Base-by-base conservation (phyloP, 106 monocot genomes). In the Platanthera guangdongensis region DNA sequence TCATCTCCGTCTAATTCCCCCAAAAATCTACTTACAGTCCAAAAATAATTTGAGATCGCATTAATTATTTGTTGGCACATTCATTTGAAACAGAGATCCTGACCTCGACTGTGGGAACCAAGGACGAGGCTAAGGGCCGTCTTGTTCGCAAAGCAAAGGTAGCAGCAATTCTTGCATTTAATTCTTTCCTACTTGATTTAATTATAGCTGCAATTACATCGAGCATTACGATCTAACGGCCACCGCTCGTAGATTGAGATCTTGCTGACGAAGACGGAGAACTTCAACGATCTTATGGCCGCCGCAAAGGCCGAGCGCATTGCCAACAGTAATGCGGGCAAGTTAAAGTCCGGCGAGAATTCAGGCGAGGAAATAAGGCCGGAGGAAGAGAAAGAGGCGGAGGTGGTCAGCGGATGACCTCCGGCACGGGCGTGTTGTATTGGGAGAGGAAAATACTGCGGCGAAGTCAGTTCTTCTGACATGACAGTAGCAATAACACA, bases 111-210 rank as follows among this genome's bases (percentile, higher is more conserved):
- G 76, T 87, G 2, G 87, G 81, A 51, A 84, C 76, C 72, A 84
- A 81, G 55, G 84, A 87, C 59, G 83, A 84, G 15, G 54, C 81
- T 8, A 87, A 87, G 76, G 86, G 86, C 47, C 81, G 81, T 45
- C 76, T 87, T 12, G 68, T 87, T 16, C 81, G 84, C 47, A 87
- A 87, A 79, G 87, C 87, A 28, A 87, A 84, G 84, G 87, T 87
- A n/a, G n/a, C n/a, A 60, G 13, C 13, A 47, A 47, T 15, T 48
- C 47, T 70, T 59, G n/a, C 21, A 59, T 59, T n/a, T 59, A 59
- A 59, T 59, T 19, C 5, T 4, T 59, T 21, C 5, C 4, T 59
- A 10, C 59, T 59, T 18, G 59, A 7, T 19, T 18, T 19, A 18
- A 21, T 19, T 11, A 8, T 7, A 59, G 7, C 2, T 21, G 21